Percentiles rank a stretch among this genome's conserved stretches.
Evolutionary conservation across 345 rosid species (phyloP).

Genomic region (Dovyalis caffra): DNA sequence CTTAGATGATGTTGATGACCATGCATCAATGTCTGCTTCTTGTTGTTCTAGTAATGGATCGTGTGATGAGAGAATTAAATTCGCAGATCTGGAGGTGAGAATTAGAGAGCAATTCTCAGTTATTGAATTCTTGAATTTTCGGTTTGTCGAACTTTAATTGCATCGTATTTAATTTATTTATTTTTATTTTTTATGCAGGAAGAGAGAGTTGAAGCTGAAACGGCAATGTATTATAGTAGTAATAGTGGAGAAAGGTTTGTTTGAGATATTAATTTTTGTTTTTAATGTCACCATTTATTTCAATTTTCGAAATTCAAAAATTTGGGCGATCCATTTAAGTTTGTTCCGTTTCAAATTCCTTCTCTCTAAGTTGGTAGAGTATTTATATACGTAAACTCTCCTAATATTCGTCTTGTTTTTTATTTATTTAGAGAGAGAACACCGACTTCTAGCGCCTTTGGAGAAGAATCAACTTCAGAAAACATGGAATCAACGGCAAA

Average conservation of each 20-base stretch:
- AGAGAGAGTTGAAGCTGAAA: constrained; percentile 50
- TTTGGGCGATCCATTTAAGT: too few relatives aligned
- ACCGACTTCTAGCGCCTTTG: constrained; percentile 36
- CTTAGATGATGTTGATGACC: constrained; percentile 14
- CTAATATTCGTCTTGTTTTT: background rate
- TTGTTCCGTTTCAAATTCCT: constrained; percentile 10
- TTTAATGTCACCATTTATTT: constrained; percentile 11
- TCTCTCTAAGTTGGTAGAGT: background rate
- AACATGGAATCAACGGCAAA: constrained; percentile 35
- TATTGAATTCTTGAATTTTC: constrained; percentile 19
- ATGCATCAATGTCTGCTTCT: constrained; percentile 34
- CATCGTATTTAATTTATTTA: constrained; percentile 11
- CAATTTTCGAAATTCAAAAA: constrained; percentile 32
- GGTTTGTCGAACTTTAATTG: constrained; percentile 31
- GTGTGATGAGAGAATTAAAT: constrained; percentile 32
- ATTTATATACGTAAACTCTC: background rate
- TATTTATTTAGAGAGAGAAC: constrained; percentile 32
- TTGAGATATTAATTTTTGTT: background rate
- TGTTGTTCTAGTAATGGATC: constrained; percentile 61
- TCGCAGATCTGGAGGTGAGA: constrained; percentile 55
- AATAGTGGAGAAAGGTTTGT: constrained; percentile 38
- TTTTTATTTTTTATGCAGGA: constrained; percentile 25
- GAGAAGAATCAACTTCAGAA: constrained; percentile 31
- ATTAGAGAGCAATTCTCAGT: constrained; percentile 1
- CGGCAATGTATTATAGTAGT: constrained; percentile 43